Evolutionary conservation across 2,329 filamentous ascomycete genomes (phyloP), one percentile per base, ranked within the genome.

Genomic region (Cordyceps tenuipes): DNA sequence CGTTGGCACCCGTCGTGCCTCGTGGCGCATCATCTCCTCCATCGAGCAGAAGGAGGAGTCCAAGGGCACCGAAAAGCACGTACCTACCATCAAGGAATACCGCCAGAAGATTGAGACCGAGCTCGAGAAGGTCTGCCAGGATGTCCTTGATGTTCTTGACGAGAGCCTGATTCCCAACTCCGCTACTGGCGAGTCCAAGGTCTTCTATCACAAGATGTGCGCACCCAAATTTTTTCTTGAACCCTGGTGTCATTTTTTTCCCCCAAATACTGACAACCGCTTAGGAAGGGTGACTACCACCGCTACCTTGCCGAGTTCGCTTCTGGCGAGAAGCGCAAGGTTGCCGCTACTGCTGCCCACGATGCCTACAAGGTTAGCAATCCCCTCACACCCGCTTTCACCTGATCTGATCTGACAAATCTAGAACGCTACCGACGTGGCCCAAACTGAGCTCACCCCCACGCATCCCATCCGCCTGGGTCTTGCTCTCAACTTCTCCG

Each of bases 1-100:
- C 64, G 91, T 99, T 72, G 93, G 94, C 72, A 95, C 94, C 74
- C 89, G 93, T 78, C 93, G 94, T 86, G 93, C 93, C 74, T 97
- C 91, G 71, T 99, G 93, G 93, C 88, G 93, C 81, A 97, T 99
- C 80, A 95, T 99, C 80, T 95, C 92, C 75, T 97, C 94, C 75
- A 97, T 99, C 79, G 93, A 97, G 83, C 93, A 97, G 81, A 97
- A 97, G 88, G 93, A 97, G 83, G 93, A 97, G 82, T 94, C 91
- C 75, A 97, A 97, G 87, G 93, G 93, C 74, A 91, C 89, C 68
- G 91, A 95, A 73, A 93, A 94, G 84, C 93, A 97, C 78, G 91
- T 97, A 72, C 76, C 81, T 70, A 91, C 90, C 78, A 97, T 97
- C 81, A 89, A 90, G 76, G 91, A 96, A 66, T 97, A 97, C 84